Evolutionary conservation across 2,329 filamentous ascomycete species (phyloP), one percentile per base, ranked within the genome.

Genomic region (Thermomyces lanuginosus): DNA sequence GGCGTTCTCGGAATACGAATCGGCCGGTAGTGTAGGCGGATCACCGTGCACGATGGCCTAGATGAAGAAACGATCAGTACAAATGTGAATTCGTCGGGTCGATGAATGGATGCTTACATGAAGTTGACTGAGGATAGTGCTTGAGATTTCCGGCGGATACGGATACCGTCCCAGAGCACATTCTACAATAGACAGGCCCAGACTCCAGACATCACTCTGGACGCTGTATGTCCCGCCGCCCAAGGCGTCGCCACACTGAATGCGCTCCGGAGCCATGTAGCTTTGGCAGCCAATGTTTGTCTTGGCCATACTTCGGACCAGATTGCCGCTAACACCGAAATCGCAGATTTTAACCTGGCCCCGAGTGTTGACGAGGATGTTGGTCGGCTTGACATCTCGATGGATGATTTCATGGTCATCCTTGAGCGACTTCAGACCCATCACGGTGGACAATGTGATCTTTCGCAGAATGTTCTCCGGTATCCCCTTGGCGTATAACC

Each of bases 351-450:
- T 98, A 61, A 95, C 67, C 46, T 93, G 83, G 1, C 89, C 89
- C 21, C 68, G 68, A 2, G 76, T 79, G 53, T 95, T 98, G 51
- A 82, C 72, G 1, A 98, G 64, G 33, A 98, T 93, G 44, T 98
- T 98, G n/a, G 89, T 98, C 2, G 89, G 89, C 53, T 98, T 98
- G 37, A 98, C 89, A 47, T 98, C 89, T 37, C 89, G 76, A 50
- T 98, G 89, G 38, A 98, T 98, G 54, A 98, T 98, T 56, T 92
- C 95, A 61, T 98, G 89, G 35, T 93, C 83, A 36, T 98, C 89
- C 52, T 98, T 98, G 34, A 98, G 59, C 11, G 76, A 74, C 58
- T 92, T 95, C 35, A 98, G 63, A 1, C 89, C 89, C 66, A 84
- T 80, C 5, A 89, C 72, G 1, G 89, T 93, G 11, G 79, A 76